These are phyloP conservation scores for Chloranthus sessilifolius DNA, from an alignment of 164 flowering plant genomes.

Conservation along the genomic window DNA sequence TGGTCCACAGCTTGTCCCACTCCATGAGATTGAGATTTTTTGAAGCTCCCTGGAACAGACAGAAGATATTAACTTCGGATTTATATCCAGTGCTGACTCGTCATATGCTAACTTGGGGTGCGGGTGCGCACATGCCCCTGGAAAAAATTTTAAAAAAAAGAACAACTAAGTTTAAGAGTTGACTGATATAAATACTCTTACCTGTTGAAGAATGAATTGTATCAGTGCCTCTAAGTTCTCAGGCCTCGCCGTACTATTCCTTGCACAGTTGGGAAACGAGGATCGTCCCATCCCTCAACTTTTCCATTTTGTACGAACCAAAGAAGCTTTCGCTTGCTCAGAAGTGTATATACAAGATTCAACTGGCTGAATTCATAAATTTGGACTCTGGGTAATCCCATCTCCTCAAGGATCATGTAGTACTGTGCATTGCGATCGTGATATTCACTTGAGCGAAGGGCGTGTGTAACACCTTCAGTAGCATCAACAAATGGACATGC, in stretches of 20 bases:
- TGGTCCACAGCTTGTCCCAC: slow-evolving; percentile 98
- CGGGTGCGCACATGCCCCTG: no score
- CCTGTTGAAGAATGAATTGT: slow-evolving; percentile 93
- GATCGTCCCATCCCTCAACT: slow-evolving; percentile 99
- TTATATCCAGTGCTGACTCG: no score
- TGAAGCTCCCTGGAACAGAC: slow-evolving; percentile 73
- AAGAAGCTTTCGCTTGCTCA: slow-evolving; percentile 93
- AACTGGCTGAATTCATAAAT: slow-evolving; percentile 88
- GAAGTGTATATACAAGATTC: slow-evolving; percentile 92
- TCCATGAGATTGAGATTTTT: slow-evolving; percentile 97
- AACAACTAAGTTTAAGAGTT: no score
- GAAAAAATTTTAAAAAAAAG: no score
- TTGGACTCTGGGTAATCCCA: slow-evolving; percentile 67
- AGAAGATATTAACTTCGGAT: not conserved
- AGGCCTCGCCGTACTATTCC: slow-evolving; percentile 94
- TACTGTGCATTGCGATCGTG: slow-evolving; percentile 96
- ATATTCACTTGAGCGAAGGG: slow-evolving; percentile 91
- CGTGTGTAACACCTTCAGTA: slow-evolving; percentile 81
- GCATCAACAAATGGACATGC: slow-evolving; percentile 98
- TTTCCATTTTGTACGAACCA: slow-evolving; percentile 93
- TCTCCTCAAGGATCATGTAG: slow-evolving; percentile 70
- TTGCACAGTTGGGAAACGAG: slow-evolving; percentile 94
- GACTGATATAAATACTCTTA: slow-evolving; percentile 12
- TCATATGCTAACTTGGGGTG: no score
- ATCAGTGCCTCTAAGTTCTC: slow-evolving; percentile 79